These are phyloP conservation scores for Claviceps digitariae DNA, from an alignment of 2,329 filamentous ascomycete species.

Conservation along the genomic window DNA sequence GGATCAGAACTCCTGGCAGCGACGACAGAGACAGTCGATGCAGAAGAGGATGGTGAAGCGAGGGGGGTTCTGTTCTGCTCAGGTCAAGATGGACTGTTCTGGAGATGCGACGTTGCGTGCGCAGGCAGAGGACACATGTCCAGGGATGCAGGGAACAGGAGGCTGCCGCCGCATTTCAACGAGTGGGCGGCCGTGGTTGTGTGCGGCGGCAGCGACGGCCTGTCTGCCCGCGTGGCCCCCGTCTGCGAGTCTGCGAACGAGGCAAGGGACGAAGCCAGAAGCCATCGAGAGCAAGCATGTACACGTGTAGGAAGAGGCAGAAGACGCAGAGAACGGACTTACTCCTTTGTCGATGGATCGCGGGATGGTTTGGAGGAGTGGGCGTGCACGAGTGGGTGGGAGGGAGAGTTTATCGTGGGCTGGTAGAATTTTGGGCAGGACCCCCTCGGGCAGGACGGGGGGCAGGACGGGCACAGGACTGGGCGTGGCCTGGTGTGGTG, in stretches of 20 bases:
- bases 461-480: too few species aligned
- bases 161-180: conserved; percentile 9
- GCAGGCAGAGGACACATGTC: conserved; percentile 14
- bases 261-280: neutral
- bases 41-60: neutral
- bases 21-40: neutral
- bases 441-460: too few species aligned
- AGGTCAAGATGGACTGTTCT: neutral
- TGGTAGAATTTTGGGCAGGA: conserved; percentile 3
- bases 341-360: conserved; percentile 8
- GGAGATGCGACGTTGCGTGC: conserved; percentile 6
- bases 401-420: conserved; percentile 7
- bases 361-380: conserved; percentile 3
- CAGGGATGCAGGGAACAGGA: conserved; percentile 4
- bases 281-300: neutral
- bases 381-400: conserved; percentile 6
- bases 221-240: neutral
- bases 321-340: conserved; percentile 5
- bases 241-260: neutral
- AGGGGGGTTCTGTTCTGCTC: neutral
- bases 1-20: neutral
- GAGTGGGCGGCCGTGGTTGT: conserved; percentile 6
- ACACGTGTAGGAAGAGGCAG: neutral
- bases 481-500: neutral
- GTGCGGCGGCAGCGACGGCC: neutral